Evolutionary conservation across 768 basidiomycete genomes (phyloP), one percentile per base, ranked within the genome.

Genomic region (Rhizopogon vinicolor): DNA sequence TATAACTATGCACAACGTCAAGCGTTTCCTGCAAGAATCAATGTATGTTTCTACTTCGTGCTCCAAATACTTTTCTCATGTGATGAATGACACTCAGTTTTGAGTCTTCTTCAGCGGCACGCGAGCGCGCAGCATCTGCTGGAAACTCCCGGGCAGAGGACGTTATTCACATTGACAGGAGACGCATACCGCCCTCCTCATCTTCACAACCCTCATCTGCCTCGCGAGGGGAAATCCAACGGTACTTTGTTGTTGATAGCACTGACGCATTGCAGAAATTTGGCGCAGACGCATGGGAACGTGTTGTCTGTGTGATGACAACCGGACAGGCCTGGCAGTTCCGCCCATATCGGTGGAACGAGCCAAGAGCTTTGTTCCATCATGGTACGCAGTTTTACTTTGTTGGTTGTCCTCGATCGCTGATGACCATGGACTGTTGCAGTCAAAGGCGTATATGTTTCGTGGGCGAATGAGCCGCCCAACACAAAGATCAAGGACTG

Each of bases 301-400:
- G 96, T 39, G 97, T 99, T 5, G 88, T 97, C 4, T 97, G 95
- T 61, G 96, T 99, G 14, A 88, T 97, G 85, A 98, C 97, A 8
- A 99, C 97, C 0, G 97, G 97, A 1, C 96, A 98, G 62, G 88
- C 90, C 33, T 98, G 97, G 97, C 97, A 99, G 68, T 99, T 99
- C 73, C 79, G 87, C 55, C 89, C 91, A 16, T 98, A 98, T 74
- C 95, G 96, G 68, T 99, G 96, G 96, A 86, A 80, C 49, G 94
- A 98, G 64, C 97, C 97, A 1, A 84, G 85, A 57, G 81, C 89
- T 50, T 72, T 99, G 28, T 98, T 99, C 73, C 91, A 97, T 66
- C 89, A 98, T 64, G 94, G 95, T 96, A 60, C 44, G 77, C 62
- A 8, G 8, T 49, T 37, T 29, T 22, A 13, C 12, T 33, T 14